phyloP scores from a whole-genome alignment of 306 rosid species.

The Senna tora region DNA sequence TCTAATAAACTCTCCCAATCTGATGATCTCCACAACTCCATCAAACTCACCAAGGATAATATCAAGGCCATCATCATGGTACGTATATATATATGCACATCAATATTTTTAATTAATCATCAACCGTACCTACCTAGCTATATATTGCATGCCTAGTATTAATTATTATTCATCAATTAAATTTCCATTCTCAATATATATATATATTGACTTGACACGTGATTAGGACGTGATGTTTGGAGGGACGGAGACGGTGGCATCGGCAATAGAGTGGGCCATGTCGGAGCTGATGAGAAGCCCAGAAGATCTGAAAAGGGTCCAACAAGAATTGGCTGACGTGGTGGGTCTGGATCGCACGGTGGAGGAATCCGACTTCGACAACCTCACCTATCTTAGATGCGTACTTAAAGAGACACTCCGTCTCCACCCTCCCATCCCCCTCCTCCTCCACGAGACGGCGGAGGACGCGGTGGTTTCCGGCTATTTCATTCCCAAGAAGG shows the following conservation, averaged over 20 bases:
- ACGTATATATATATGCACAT: no score
- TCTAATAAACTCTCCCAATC: slow-evolving; percentile 40
- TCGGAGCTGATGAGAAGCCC: slow-evolving; percentile 76
- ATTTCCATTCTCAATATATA: no score
- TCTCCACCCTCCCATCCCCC: slow-evolving; percentile 91
- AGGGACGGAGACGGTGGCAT: slow-evolving; percentile 94
- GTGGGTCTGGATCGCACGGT: slow-evolving; percentile 69
- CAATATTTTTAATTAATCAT: no score
- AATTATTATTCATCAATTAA: no score
- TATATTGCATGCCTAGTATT: no score
- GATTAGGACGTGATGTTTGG: slow-evolving; percentile 95
- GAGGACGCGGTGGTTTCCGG: slow-evolving; percentile 65
- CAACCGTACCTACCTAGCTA: no score
- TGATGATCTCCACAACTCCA: slow-evolving; percentile 50
- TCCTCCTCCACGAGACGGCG: slow-evolving; percentile 91
- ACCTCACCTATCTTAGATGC: slow-evolving; percentile 59
- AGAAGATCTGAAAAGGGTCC: slow-evolving; percentile 61
- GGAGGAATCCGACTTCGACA: slow-evolving; percentile 77
- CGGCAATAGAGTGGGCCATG: slow-evolving; percentile 92
- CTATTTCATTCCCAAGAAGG: slow-evolving; percentile 58
- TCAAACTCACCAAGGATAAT: slow-evolving; percentile 76
- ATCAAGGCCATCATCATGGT: slow-evolving; percentile 96
- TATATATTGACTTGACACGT: no score
- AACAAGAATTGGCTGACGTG: slow-evolving; percentile 61
- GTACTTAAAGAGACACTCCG: slow-evolving; percentile 72